Base-by-base conservation (phyloP, 345 rosid species). In the Citrus inodora region DNA sequence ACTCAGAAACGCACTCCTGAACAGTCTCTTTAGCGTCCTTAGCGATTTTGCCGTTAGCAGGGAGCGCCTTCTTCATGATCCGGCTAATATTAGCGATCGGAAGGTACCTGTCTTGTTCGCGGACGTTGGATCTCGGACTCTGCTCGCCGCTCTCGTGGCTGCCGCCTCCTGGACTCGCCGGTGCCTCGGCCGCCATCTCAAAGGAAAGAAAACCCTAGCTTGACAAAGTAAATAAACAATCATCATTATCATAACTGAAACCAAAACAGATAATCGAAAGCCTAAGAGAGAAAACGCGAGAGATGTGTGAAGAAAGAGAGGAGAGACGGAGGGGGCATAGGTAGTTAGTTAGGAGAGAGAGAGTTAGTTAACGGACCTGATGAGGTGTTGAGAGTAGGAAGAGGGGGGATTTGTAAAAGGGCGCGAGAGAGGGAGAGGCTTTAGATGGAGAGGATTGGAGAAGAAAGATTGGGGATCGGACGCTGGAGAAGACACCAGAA, bases 1-100 rank as follows among this genome's bases (percentile, higher is more conserved):
- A 95, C 85, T 95, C 97, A 24, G 98, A 93, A 59, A 95, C 97
- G 80, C 99, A 95, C 71, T 95, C 99, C 87, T 95, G 98, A 19
- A 95, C 90, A 80, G 90, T 93, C 86, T 95, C 99, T 80, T 95
- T 95, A n/a, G 97, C 96, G 42, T 93, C 99, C 87, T 95, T 95
- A 48, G 99, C 97, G 42, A 93, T 91, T 86, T 95, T 95, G 8
- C 97, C 99, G 80, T 95, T 93, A 46, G 97, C 85, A 65, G 98
- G 99, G 53, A 95, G 91, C 13, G 89, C 97, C 82, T 89, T 87
- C 88, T 95, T 95, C 98, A 95, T 93, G 77, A 95, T 95, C 37
- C 99, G 89, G 82, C 98, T 92, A 38, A 95, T 91, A 73, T 95
- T 95, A 63, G 99, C 99, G 71, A 95, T 95, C 5, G 99, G 99